Base-by-base conservation (phyloP, 495 filamentous ascomycete genomes). In the Cairneyella variabilis region DNA sequence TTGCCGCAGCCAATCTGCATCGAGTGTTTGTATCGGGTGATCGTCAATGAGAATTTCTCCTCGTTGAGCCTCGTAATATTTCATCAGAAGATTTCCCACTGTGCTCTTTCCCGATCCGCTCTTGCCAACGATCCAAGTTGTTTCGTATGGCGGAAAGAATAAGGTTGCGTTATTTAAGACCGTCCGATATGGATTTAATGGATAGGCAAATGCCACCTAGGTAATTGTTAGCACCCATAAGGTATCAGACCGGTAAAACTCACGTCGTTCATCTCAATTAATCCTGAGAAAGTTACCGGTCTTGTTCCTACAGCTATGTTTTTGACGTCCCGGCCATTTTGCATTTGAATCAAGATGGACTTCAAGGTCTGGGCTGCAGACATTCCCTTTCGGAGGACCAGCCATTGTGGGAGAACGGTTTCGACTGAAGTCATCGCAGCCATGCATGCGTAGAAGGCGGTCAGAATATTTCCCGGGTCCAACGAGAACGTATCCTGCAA, bases 101-200 rank as follows among this genome's bases (percentile, higher is more conserved):
- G 93, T 97, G 62, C 89, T 96, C 65, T 98, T 98, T 0, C 93
- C 93, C 11, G 90, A 96, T 1, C 93, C 93, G 58, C 90, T 96
- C 48, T 76, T 76, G 2, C 93, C 93, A 48, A 97, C 78, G 6
- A 98, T 74, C 57, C 95, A 97, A 3, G 82, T 90, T 4, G 86
- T 84, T 61, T 86, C 71, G 0, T 86, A 83, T 0, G 86, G 74
- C 1, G 80, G 79, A 55, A 97, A 95, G 56, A 75, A 76, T 40
- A 96, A 79, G 14, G 69, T 80, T 1, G 71, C 70, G 9, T 76
- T 73, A 0, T 79, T 66, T 6, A 97, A 74, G 18, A 83, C 86
- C 0, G 67, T 49, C 53, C 81, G 79, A 1, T 79, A 68, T 0
- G 82, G 83, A 20, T 88, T 85, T 1, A 85, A 83, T 2, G 92